Conservation (phyloP, 192 early-diverging fungal species). For the Coemansia sp. region DNA sequence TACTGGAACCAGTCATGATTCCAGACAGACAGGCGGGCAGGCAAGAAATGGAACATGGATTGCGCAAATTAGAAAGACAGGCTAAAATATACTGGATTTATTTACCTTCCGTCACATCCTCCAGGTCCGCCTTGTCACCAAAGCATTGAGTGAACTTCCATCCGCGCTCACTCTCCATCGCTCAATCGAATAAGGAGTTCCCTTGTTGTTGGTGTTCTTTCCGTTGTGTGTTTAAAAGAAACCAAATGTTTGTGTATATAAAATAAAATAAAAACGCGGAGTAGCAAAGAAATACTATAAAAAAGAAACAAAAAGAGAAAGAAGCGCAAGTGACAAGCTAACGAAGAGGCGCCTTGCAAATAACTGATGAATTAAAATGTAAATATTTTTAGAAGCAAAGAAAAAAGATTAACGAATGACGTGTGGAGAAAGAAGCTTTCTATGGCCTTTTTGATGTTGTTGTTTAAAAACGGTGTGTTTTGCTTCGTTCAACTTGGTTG, state of each 20-base stretch:
- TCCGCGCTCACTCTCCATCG: slow-evolving; percentile 56
- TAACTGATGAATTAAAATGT: background rate
- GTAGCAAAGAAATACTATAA: slow-evolving; percentile 12
- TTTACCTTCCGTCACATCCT: slow-evolving; percentile 98
- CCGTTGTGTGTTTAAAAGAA: background rate
- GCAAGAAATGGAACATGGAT: background rate
- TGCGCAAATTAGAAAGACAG: background rate
- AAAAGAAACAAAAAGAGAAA: slow-evolving; percentile 12
- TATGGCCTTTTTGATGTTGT: too few species aligned
- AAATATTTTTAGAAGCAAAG: background rate
- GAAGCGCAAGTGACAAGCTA: background rate
- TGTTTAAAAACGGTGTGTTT: background rate
- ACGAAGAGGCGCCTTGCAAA: background rate
- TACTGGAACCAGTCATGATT: background rate
- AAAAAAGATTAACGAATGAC: background rate
- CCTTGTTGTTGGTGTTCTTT: background rate
- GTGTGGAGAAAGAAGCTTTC: background rate
- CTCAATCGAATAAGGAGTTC: slow-evolving; percentile 7
- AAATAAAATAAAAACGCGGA: slow-evolving; percentile 16
- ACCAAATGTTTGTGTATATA: background rate
- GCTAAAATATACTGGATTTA: slow-evolving; percentile 8
- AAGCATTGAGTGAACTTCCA: slow-evolving; percentile 99
- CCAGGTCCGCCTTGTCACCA: slow-evolving; percentile 97
- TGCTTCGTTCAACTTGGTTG: background rate
- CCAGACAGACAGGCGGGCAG: background rate